phyloP scores from a whole-genome alignment of 306 rosid genomes.

The Ochetophila trinervis region DNA sequence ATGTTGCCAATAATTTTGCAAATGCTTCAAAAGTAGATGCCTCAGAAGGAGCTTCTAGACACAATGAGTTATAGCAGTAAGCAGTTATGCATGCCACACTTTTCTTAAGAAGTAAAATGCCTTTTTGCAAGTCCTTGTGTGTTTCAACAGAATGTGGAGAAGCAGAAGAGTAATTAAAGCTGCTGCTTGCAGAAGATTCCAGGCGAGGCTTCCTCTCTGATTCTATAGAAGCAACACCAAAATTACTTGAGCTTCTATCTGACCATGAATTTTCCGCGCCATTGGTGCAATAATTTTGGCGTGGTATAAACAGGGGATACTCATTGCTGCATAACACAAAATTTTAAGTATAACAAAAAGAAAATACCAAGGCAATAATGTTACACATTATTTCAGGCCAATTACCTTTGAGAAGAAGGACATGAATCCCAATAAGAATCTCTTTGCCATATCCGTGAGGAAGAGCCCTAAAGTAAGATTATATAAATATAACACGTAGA shows the following conservation, averaged over 20 bases:
- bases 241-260: constrained; percentile 88
- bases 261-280: constrained; percentile 91
- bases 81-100: constrained; percentile 93
- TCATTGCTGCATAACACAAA: constrained; percentile 65
- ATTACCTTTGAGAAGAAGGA: constrained; percentile 83
- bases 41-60: constrained; percentile 81
- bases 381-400: constrained; percentile 17
- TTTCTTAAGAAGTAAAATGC: constrained; percentile 87
- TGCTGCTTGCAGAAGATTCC: constrained; percentile 72
- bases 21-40: constrained; percentile 94
- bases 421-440: constrained; percentile 84
- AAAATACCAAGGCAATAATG: constrained; percentile 19
- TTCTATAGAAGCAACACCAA: constrained; percentile 91
- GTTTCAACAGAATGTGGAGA: constrained; percentile 74
- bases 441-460: constrained; percentile 98
- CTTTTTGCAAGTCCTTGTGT: constrained; percentile 89
- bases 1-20: constrained; percentile 75
- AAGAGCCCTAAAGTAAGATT: constrained; percentile 69
- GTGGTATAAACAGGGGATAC: constrained; percentile 92
- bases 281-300: constrained; percentile 80
- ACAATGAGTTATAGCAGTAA: constrained; percentile 71
- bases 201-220: constrained; percentile 75
- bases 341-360: constrained; percentile 28
- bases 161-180: constrained; percentile 73
- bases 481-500: constrained; percentile 7